Evolutionary conservation across 257 asterid species (phyloP), one percentile per base, ranked within the genome.

Genomic region (Gardenia jasminoides): DNA sequence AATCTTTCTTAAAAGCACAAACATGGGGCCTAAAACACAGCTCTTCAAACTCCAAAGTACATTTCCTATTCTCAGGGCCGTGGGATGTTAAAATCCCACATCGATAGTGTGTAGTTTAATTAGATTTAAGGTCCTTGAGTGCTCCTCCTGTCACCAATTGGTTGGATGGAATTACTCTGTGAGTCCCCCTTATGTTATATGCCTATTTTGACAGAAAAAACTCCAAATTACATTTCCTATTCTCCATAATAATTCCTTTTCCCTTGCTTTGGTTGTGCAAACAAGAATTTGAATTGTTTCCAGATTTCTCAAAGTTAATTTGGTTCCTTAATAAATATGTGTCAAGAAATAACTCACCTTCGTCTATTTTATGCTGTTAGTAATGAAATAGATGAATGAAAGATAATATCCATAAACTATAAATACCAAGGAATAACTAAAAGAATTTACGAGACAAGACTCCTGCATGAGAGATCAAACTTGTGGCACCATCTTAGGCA

Each of bases 1-100:
- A 64, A 79, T 75, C 47, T 76, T 78, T 70, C 74, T 75, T 48
- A 58, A 78, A 81, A 84, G 75, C 82, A 73, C 62, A 82, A 72
- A 82, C 47, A 77, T 78, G 58, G 76, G 68, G 26, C 80, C 75
- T 52, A 76, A 64, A 69, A 54, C 61, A n/a, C 58, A 43, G 39
- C 70, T 46, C 74, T 17, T 0, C 76, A 36, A 36, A 36, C 41
- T 36, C 41, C 41, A 74, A 81, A 82, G 69, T 66, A 43, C 54
- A 69, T 72, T 79, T 77, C 46, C n/a, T n/a, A n/a, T n/a, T n/a
- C n/a, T n/a, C n/a, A n/a, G n/a, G n/a, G n/a, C n/a, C n/a, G n/a
- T n/a, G n/a, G n/a, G n/a, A n/a, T n/a, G n/a, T n/a, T n/a, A n/a
- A n/a, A n/a, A n/a, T n/a, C n/a, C n/a, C n/a, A n/a, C n/a, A n/a